A percentile compares a stretch with the other conserved stretches of the same genome.
Conservation (phyloP, 495 filamentous ascomycete species). For the Platismatia glauca region DNA sequence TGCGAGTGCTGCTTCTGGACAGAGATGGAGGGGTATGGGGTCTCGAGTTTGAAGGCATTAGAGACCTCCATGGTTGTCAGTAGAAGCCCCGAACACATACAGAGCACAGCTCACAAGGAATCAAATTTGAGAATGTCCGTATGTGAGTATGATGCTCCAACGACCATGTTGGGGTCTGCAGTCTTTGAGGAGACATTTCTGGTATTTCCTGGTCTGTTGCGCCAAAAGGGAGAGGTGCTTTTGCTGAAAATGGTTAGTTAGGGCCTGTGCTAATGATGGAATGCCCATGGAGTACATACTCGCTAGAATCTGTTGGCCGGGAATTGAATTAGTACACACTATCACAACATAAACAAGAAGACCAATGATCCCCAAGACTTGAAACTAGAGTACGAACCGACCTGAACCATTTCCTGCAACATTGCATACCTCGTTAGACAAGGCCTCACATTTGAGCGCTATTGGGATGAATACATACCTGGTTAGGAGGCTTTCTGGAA, state of each 20-base stretch:
- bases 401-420: slow-evolving; percentile 94
- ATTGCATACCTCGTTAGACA: slow-evolving; percentile 1
- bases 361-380: not conserved
- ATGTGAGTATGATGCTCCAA: slow-evolving; percentile 94
- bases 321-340: slow-evolving; percentile 24
- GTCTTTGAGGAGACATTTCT: slow-evolving; percentile 39
- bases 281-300: slow-evolving; percentile 32
- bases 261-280: not conserved
- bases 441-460: not conserved
- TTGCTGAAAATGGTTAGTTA: slow-evolving; percentile 42
- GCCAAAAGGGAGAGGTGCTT: slow-evolving; percentile 86
- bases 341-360: not conserved
- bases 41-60: slow-evolving; percentile 43
- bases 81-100: slow-evolving; percentile 4
- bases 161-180: slow-evolving; percentile 66
- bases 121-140: slow-evolving; percentile 87
- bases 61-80: slow-evolving; percentile 35
- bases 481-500: slow-evolving; percentile 60
- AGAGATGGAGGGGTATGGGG: slow-evolving; percentile 54
- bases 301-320: slow-evolving; percentile 36
- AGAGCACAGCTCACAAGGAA: slow-evolving; percentile 44
- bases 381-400: slow-evolving; percentile 61
- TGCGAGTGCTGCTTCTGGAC: slow-evolving; percentile 32
- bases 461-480: slow-evolving; percentile 46
- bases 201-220: slow-evolving; percentile 42